Evolutionary conservation across 1,139 yeast species (phyloP), one percentile per base, ranked within the genome.

Genomic region (Candida albicans): DNA sequence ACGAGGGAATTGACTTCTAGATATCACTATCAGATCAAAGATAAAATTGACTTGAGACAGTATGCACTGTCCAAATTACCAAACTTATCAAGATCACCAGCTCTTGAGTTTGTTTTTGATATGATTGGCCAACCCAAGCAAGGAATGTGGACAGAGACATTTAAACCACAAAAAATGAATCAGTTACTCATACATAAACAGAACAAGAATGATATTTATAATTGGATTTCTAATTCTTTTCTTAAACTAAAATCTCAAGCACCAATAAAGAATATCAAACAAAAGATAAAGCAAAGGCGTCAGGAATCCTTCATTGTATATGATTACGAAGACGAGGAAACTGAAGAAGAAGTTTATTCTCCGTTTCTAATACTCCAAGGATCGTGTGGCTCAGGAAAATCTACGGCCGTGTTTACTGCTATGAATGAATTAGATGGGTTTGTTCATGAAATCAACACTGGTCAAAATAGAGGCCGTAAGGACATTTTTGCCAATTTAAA

Each of bases 401-500:
- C 95, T 0, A 75, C 90, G 0, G 65, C 91, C 0, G 73, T 93
- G 0, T 80, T 87, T 51, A 81, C 96, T 0, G 77, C 86, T 2
- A 81, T 87, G 58, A 68, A 77, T 8, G 82, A 82, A 44, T 55
- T 85, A 6, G 69, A 72, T 22, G 93, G 95, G 0, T 87, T 83
- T 53, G 87, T 91, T 1, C 84, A 87, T 58, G 99, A 93, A 59
- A 74, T 91, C 33, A 89, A 88, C 58, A 71, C 93, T 0, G 81
- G 91, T 10, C 83, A 80, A 53, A 70, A 80, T 33, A 71, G 98
- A 53, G 80, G 93, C 1, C 78, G 86, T 36, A 85, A 81, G 55
- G 93, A 87, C 49, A 76, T 91, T 15, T 67, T 73, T 46, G 77
- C 81, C 25, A 77, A 76, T 31, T 68, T 93, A 37, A 84, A 79